These are phyloP conservation scores for Fragaria iinumae DNA, from an alignment of 306 rosid species.

Conservation along the genomic window DNA sequence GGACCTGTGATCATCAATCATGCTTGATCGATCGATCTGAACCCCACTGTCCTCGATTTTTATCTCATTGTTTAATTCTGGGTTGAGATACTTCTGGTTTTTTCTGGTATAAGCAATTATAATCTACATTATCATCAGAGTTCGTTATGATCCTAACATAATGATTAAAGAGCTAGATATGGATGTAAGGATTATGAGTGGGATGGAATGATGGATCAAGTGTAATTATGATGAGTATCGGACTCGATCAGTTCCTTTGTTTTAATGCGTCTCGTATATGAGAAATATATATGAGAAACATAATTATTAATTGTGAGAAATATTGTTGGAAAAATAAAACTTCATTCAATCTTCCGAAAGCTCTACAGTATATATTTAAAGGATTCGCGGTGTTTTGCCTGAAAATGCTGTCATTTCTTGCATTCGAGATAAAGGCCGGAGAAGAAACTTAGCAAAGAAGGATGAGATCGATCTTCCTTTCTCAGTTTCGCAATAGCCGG, in stretches of 20 bases:
- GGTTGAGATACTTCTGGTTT: background rate
- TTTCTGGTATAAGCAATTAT: background rate
- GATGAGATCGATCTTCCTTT: too few relatives aligned
- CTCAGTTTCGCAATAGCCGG: too few relatives aligned
- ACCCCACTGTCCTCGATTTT: background rate
- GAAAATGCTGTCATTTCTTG: too few relatives aligned
- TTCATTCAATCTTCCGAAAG: background rate
- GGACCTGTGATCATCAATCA: background rate
- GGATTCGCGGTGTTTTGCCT: too few relatives aligned
- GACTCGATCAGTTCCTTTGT: background rate
- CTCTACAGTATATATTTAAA: too few relatives aligned
- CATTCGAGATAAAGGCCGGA: too few relatives aligned
- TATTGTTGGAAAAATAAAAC: background rate
- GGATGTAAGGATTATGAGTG: background rate
- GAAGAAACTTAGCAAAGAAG: too few relatives aligned
- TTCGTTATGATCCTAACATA: background rate
- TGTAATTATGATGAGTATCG: background rate
- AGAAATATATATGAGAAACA: background rate
- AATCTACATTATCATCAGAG: background rate
- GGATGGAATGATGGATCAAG: slow-evolving; percentile 7
- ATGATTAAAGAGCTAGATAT: background rate
- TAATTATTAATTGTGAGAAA: background rate
- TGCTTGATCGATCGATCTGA: background rate
- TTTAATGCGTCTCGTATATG: background rate
- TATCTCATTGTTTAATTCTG: slow-evolving; percentile 9